Conservation (phyloP, 306 rosid species). For the Dryas drummondii region DNA sequence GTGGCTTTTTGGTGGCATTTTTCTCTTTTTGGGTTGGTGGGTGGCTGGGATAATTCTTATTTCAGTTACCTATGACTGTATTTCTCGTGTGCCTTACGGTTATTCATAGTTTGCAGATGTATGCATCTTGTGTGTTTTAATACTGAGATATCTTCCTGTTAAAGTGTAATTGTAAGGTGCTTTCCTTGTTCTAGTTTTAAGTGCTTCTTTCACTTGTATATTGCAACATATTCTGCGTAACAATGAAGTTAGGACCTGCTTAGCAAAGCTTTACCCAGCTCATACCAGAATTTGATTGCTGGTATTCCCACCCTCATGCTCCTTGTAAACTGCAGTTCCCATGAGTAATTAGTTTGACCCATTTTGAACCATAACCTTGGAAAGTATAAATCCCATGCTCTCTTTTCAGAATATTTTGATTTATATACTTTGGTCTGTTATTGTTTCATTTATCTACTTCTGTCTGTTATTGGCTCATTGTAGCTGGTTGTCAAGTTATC, state of each 20-base stretch:
- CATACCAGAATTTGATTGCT: neutral
- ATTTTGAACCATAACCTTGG: neutral
- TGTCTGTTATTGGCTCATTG: constrained; percentile 5
- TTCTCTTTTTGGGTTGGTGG: neutral
- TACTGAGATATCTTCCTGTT: neutral
- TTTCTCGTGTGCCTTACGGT: neutral
- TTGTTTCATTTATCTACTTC: constrained; percentile 8
- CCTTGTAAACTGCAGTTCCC: neutral
- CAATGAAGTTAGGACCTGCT: neutral
- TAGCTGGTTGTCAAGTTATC: constrained; percentile 15
- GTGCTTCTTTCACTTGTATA: constrained; percentile 6
- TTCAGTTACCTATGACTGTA: neutral
- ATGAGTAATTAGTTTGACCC: neutral
- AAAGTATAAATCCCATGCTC: neutral
- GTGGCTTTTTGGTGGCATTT: neutral
- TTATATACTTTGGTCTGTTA: neutral
- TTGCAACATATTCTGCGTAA: constrained; percentile 1
- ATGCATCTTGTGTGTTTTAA: neutral
- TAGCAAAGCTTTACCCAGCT: neutral
- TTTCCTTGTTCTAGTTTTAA: neutral
- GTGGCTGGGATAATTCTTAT: constrained; percentile 1
- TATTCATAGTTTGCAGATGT: neutral
- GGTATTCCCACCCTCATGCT: neutral
- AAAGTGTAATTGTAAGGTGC: neutral
- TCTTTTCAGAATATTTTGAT: too few relatives aligned